Evolutionary conservation across 2,329 filamentous ascomycete species (phyloP).

Genomic region (Fonsecaea nubica): DNA sequence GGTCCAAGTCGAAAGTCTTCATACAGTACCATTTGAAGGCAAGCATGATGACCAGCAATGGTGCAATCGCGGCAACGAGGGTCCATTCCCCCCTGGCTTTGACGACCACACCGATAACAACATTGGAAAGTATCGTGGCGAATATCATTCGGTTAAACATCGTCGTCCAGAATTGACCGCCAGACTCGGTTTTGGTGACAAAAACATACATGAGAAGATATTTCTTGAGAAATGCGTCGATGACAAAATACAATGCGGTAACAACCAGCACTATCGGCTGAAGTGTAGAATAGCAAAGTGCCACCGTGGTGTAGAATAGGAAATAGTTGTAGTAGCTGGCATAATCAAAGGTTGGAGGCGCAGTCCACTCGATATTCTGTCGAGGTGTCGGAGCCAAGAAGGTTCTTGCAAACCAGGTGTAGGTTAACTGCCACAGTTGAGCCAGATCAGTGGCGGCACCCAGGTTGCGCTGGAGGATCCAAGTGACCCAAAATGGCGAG

Average conservation of each 20-base stretch:
- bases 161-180: slow-evolving; percentile 88
- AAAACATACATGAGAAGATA: slow-evolving; percentile 95
- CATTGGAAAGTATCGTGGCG: slow-evolving; percentile 76
- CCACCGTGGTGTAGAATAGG: slow-evolving; percentile 89
- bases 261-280: slow-evolving; percentile 88
- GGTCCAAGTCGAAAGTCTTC: slow-evolving; percentile 75
- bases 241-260: slow-evolving; percentile 83
- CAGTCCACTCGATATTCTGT: slow-evolving; percentile 89
- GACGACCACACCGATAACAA: slow-evolving; percentile 77
- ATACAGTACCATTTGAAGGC: slow-evolving; percentile 87
- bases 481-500: slow-evolving; percentile 93
- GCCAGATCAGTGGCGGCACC: slow-evolving; percentile 93
- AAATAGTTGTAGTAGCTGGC: slow-evolving; percentile 99
- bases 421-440: slow-evolving; percentile 82
- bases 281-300: slow-evolving; percentile 80
- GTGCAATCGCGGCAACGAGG: slow-evolving; percentile 73
- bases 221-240: slow-evolving; percentile 92
- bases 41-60: slow-evolving; percentile 78
- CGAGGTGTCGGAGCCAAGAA: slow-evolving; percentile 88
- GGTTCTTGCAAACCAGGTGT: slow-evolving; percentile 82
- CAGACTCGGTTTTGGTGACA: slow-evolving; percentile 94
- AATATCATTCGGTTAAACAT: slow-evolving; percentile 94
- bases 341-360: slow-evolving; percentile 91
- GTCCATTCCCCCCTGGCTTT: slow-evolving; percentile 70
- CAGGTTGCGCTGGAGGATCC: slow-evolving; percentile 88